Conservation (phyloP, 176 grass and related monocot genomes). For the Pontederia paniculata region DNA sequence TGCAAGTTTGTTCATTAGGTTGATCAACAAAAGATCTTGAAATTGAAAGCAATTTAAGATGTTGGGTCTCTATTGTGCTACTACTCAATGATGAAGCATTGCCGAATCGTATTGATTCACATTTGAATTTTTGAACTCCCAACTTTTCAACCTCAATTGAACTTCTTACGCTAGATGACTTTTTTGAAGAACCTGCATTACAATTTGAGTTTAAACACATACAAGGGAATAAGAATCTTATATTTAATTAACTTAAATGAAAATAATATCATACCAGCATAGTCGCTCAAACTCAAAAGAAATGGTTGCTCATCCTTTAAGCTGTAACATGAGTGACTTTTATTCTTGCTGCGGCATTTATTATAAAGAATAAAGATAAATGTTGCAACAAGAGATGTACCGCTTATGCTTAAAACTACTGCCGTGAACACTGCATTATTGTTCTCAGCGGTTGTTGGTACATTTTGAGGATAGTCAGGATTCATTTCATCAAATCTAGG, state of each 20-base stretch:
- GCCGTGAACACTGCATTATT: constrained; percentile 14
- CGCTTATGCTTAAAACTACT: constrained; percentile 25
- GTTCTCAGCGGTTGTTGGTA: constrained; percentile 1
- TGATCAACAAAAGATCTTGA: constrained; percentile 12
- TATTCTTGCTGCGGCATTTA: constrained; percentile 26
- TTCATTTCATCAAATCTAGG: constrained; percentile 5
- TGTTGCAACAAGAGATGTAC: constrained; percentile 29
- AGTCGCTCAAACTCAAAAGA: constrained; percentile 40
- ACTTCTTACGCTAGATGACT: constrained; percentile 23
- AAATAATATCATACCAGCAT: constrained; percentile 35
- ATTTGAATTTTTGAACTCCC: constrained; percentile 37
- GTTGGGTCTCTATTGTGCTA: constrained; percentile 19
- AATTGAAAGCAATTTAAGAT: constrained; percentile 15
- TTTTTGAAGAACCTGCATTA: constrained; percentile 39
- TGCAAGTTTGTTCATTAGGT: constrained; percentile 7
- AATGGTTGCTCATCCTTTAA: constrained; percentile 41
- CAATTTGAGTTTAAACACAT: constrained; percentile 1
- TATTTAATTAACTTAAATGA: background rate
- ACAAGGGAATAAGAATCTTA: background rate
- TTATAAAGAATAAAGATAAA: constrained; percentile 37
- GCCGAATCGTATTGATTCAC: constrained; percentile 24
- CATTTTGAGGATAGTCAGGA: background rate
- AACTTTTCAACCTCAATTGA: constrained; percentile 46
- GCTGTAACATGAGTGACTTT: constrained; percentile 16
- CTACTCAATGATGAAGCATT: constrained; percentile 25